A percentile compares a stretch with the other conserved stretches of the same genome.
phyloP scores from a whole-genome alignment of 768 basidiomycete species.

The Candolleomyces efflorescens region DNA sequence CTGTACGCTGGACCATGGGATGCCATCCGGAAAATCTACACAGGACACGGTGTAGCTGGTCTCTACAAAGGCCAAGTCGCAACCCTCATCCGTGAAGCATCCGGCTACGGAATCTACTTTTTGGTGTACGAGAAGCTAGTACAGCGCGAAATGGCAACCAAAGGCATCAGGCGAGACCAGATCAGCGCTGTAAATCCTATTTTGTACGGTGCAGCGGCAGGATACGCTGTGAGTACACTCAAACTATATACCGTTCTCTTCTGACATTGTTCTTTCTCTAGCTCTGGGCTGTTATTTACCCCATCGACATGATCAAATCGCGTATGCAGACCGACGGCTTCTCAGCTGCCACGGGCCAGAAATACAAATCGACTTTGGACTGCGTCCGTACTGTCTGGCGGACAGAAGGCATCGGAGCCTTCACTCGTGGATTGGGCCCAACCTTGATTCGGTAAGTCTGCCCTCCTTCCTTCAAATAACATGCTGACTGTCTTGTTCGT shows the following conservation, averaged over 20 bases:
- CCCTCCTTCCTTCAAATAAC: background rate
- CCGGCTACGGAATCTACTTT: constrained; percentile 88
- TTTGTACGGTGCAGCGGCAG: constrained; percentile 87
- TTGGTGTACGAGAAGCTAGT: constrained; percentile 89
- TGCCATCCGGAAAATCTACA: constrained; percentile 81
- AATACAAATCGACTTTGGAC: constrained; percentile 79
- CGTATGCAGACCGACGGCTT: constrained; percentile 96
- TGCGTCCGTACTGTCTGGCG: constrained; percentile 81
- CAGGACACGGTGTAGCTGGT: constrained; percentile 70
- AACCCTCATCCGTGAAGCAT: constrained; percentile 79
- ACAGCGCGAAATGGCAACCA: constrained; percentile 76
- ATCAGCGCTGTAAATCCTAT: constrained; percentile 75
- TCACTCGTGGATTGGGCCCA: constrained; percentile 87
- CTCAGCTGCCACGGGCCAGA: constrained; percentile 65
- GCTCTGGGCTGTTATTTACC: constrained; percentile 93
- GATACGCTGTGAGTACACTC: constrained; percentile 68
- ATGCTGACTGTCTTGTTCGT: background rate
- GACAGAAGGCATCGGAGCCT: constrained; percentile 79
- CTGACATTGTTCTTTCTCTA: constrained; percentile 20
- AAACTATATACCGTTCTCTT: background rate
- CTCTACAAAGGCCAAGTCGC: constrained; percentile 92
- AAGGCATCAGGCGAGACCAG: constrained; percentile 69
- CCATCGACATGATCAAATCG: constrained; percentile 95
- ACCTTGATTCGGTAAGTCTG: constrained; percentile 80
- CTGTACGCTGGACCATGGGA: constrained; percentile 82